phyloP scores from a whole-genome alignment of 768 basidiomycete genomes.

The Leucosporidium yakuticum region DNA sequence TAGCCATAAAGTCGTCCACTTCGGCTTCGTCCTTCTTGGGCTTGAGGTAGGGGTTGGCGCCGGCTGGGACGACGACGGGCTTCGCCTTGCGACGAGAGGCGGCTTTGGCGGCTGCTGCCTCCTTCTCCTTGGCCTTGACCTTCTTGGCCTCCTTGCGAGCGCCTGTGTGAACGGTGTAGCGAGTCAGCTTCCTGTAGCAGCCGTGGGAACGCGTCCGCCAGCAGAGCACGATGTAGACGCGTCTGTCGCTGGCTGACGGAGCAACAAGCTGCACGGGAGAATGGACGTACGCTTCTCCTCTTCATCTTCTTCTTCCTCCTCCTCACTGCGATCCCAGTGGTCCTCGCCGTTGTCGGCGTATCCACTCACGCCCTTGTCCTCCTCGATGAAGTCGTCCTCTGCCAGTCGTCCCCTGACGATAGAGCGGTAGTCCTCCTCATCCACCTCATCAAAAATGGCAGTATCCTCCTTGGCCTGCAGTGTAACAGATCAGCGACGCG shows the following conservation, averaged over 20 bases:
- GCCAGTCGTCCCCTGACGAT: conserved; percentile 79
- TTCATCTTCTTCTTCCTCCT: conserved; percentile 39
- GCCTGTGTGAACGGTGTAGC: not conserved
- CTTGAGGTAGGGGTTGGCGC: conserved; percentile 69
- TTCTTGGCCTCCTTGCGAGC: conserved; percentile 47
- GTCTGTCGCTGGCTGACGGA: not conserved
- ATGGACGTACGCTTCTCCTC: not conserved
- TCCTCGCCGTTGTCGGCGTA: conserved; percentile 98
- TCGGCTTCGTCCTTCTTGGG: conserved; percentile 45
- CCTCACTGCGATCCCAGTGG: conserved; percentile 56
- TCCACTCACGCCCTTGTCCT: conserved; percentile 72
- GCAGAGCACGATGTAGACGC: no score
- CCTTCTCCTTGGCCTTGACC: conserved; percentile 50
- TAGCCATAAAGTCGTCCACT: conserved; percentile 84
- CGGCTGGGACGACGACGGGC: conserved; percentile 47
- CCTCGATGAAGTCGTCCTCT: conserved; percentile 87
- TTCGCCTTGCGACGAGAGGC: conserved; percentile 43
- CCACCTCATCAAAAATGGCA: conserved; percentile 78
- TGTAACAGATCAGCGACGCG: not conserved
- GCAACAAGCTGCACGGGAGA: not conserved
- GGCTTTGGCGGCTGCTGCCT: conserved; percentile 33
- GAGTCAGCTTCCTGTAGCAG: not conserved
- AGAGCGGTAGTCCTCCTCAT: conserved; percentile 77
- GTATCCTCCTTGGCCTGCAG: conserved; percentile 51
- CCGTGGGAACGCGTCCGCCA: no score